Base-by-base conservation (phyloP, 2,329 filamentous ascomycete species). In the Aureobasidium mangrovei region DNA sequence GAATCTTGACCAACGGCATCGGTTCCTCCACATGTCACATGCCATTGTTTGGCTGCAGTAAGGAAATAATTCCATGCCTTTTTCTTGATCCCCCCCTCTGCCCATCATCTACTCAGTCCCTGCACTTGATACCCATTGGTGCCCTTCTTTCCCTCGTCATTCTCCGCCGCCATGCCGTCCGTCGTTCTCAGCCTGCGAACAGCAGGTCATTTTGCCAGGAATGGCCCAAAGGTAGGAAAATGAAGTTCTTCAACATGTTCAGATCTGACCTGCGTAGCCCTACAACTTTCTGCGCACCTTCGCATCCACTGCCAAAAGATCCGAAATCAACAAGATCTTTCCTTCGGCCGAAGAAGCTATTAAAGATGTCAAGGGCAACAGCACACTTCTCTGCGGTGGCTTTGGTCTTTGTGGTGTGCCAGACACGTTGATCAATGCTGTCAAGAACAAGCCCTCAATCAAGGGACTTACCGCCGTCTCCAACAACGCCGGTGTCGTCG, bases 381-480 rank as follows among this genome's bases (percentile, higher is more conserved):
- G 81, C 8, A 86, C 81, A 0, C 74, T 91, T 35, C 73, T 91
- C 54, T 88, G 86, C 64, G 84, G 86, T 12, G 88, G 87, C 1
- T 91, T 91, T 67, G 88, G 88, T n/a, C 77, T 91, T 9, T 91
- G 85, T 61, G 87, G 87, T 60, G 84, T 90, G 18, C 61, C 66
- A 77, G 85, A 89, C 64, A 89, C 86, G 0, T 71, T 90, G 5
- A 90, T 90, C 62, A 75, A 80, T 39, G 82, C 84, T 12, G 78
- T 91, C 38, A 76, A 81, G 63, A 82, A 81, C 4, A 72, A 74
- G 4, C 78, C 83, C 4, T 74, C 69, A 48, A 66, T 77, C 42
- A 74, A 72, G 44, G 72, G 81, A 1, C 74, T 91, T 31, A 89
- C 85, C 0, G 86, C 85, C 24, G 84, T 91, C 2, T 90, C 86